Evolutionary conservation across 176 grass and related monocot species (phyloP), one percentile per base, ranked within the genome.

Genomic region (Aegilops speltoides): DNA sequence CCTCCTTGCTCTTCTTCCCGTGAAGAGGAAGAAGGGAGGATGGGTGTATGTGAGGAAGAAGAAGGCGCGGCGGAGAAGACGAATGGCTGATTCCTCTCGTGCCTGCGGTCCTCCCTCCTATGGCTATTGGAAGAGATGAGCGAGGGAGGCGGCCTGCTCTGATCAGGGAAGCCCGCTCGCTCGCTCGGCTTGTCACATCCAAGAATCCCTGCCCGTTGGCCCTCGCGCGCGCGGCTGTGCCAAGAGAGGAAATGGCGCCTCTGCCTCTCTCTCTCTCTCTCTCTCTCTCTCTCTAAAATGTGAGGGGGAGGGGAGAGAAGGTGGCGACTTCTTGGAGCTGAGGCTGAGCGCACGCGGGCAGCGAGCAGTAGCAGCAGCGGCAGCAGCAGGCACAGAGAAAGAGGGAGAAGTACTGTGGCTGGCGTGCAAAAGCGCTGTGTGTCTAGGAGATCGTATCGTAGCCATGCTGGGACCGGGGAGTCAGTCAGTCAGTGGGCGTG

Each of bases 401-500:
- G 17, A 33, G 22, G 8, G 14, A 26, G n/a, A 8, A 29, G 23
- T 19, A 60, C 12, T 20, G 79, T 66, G 79, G 40, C 10, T n/a
- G 63, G 84, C 73, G 40, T 78, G 79, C 24, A 83, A 79, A 60
- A 60, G 5, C 26, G 15, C 24, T 66, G 22, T 67, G 22, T 65
- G 20, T 46, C 26, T 34, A 19, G 28, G 40, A 25, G 60, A 24
- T 26, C 76, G 75, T 79, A 59, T 6, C 1, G 14, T 2, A 19
- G 16, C 16, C 48, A 17, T 16, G 16, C 19, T 66, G 80, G 84
- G 89, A 12, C 74, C 85, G 26, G 3, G 4, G 0, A 26, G 59
- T 79, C 84, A 87, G 89, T 84, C 0, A 26, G 59, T 79, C 84
- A 87, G 89, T 84, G 80, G 0, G 56, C 10, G 19, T 23, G 11